Conservation (phyloP, 495 filamentous ascomycete genomes). For the Pyronema omphalodes region DNA sequence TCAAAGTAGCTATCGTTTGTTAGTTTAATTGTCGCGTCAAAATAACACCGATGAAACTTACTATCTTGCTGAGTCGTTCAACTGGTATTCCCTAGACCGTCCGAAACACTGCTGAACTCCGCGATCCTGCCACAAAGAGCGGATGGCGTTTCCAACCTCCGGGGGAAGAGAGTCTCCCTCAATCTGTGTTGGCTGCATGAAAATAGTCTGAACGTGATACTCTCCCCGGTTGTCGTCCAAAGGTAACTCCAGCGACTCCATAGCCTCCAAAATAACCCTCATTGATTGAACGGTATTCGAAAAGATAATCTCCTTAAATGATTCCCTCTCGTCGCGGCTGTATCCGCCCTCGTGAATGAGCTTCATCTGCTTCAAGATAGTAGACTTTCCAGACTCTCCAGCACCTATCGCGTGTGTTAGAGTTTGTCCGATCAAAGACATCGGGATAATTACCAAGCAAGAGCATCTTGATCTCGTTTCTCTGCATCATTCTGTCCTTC, state of each 20-base stretch:
- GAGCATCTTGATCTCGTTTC: slow-evolving; percentile 99
- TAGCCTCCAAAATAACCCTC: slow-evolving; percentile 89
- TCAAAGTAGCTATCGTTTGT: slow-evolving; percentile 66
- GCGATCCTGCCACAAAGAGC: slow-evolving; percentile 79
- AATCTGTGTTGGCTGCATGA: slow-evolving; percentile 90
- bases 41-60: slow-evolving; percentile 33
- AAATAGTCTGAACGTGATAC: slow-evolving; percentile 88
- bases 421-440: background rate
- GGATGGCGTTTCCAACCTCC: slow-evolving; percentile 86
- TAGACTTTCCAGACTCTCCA: slow-evolving; percentile 98
- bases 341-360: slow-evolving; percentile 69
- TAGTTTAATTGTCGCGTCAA: background rate
- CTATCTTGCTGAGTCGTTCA: slow-evolving; percentile 98
- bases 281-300: slow-evolving; percentile 93
- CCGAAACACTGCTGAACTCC: slow-evolving; percentile 94
- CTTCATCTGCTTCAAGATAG: slow-evolving; percentile 99
- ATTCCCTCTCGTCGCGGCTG: slow-evolving; percentile 59
- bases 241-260: slow-evolving; percentile 82
- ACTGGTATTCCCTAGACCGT: slow-evolving; percentile 85
- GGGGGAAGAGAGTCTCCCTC: slow-evolving; percentile 87
- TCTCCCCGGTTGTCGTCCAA: slow-evolving; percentile 74
- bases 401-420: slow-evolving; percentile 43
- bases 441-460: slow-evolving; percentile 56
- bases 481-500: slow-evolving; percentile 83
- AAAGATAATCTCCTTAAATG: slow-evolving; percentile 94